Percentiles rank a stretch among this genome's conserved stretches.
Evolutionary conservation across 2,329 filamentous ascomycete species (phyloP).

Genomic region (Claviceps arundinis): DNA sequence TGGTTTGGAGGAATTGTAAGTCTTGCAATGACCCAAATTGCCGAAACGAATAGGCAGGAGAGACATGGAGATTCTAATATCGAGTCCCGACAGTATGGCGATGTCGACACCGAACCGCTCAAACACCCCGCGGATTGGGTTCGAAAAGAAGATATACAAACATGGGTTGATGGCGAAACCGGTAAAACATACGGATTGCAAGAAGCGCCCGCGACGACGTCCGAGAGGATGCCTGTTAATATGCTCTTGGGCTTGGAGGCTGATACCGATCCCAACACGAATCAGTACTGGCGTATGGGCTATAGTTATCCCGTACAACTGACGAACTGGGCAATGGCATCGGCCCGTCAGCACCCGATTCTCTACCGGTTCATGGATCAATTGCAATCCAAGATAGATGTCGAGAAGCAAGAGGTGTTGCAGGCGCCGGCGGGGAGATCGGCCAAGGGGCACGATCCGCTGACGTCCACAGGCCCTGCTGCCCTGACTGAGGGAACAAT

Average conservation of each 20-base stretch:
- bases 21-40: neutral
- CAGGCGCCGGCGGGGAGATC: neutral
- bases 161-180: constrained; percentile 11
- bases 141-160: constrained; percentile 8
- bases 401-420: constrained; percentile 4
- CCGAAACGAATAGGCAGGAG: neutral
- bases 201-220: neutral
- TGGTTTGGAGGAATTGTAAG: constrained; percentile 14
- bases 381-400: constrained; percentile 6
- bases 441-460: constrained; percentile 7
- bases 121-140: constrained; percentile 12
- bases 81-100: constrained; percentile 9
- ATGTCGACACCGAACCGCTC: constrained; percentile 14
- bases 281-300: constrained; percentile 14
- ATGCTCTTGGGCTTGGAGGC: constrained; percentile 14
- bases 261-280: constrained; percentile 11
- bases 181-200: constrained; percentile 7
- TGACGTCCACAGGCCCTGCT: constrained; percentile 13
- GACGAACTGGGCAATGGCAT: constrained; percentile 15
- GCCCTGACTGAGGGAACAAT: constrained; percentile 12
- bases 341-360: constrained; percentile 11
- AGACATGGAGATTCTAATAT: neutral
- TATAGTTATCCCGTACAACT: constrained; percentile 14
- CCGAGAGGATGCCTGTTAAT: constrained; percentile 8
- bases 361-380: constrained; percentile 11